Evolutionary conservation across 371 early-diverging fungal genomes (phyloP), one percentile per base, ranked within the genome.

Genomic region (Mortierella sp.): DNA sequence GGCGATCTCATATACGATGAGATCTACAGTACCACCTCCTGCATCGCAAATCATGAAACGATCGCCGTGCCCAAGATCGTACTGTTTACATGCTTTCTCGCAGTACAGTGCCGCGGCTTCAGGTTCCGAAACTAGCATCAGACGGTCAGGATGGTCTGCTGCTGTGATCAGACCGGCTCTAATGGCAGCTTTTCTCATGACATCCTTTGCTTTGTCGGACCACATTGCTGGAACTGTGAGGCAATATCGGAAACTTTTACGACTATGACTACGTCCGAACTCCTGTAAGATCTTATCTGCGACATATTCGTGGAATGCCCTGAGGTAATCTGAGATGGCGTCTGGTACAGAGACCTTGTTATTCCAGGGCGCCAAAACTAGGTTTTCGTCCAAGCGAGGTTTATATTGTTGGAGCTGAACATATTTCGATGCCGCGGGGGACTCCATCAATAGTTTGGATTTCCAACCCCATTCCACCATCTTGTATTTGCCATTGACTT

Each of bases 391-490:
- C 28, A 28, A 28, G 28, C 28, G 28, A 28, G 28, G 28, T 28
- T 28, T 28, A 28, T 28, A 28, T 2, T 28, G 28, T 84, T 84
- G 83, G 33, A 89, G 64, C 24, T 86, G 78, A 0, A 66, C 76
- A 45, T 78, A 74, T n/a, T 83, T 67, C 33, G 82, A 71, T 38
- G 62, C 74, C 33, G 65, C 85, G 36, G 86, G 86, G 5, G 62
- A 45, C 74, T 85, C 84, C 0, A 86, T 87, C 60, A 70, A 63
- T 64, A 86, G 68, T 65, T 85, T 84, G 38, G 87, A 87, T 36
- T 84, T 86, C 68, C 87, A 86, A 5, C 90, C 90, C 90, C 90
- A 89, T 19, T 83, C 87, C 8, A 71, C 58, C 61, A 89, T 58
- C 45, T 40, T 64, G 1, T 61, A 6, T 6, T 59, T 43, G 4